A percentile compares a stretch with the other conserved stretches of the same genome.
These are phyloP conservation scores for Paraphoma chrysanthemicola DNA, from an alignment of 2,329 filamentous ascomycete species.

Conservation along the genomic window DNA sequence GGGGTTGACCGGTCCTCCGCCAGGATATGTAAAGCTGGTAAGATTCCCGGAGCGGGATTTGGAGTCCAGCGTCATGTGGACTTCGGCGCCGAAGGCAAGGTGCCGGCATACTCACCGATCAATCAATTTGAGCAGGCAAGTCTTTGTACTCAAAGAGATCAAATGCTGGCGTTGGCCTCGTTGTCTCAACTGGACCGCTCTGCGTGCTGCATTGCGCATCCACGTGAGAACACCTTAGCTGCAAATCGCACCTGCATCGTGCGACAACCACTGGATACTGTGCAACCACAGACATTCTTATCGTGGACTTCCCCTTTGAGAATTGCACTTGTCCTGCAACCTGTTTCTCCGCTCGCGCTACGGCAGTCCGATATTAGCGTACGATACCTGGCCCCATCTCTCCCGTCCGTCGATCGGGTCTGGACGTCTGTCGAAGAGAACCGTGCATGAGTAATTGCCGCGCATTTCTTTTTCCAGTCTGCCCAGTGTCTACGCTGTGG, in stretches of 20 bases:
- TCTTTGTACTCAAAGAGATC: slow-evolving; percentile 3
- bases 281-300: slow-evolving; percentile 10
- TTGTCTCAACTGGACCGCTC: not conserved
- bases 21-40: not conserved
- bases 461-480: not conserved
- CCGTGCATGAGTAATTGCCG: not conserved
- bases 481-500: not conserved
- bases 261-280: slow-evolving; percentile 14
- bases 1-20: not conserved
- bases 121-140: not conserved
- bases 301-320: slow-evolving; percentile 24
- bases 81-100: not conserved
- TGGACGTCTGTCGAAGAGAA: not conserved
- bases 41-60: not conserved
- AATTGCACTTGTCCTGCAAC: slow-evolving; percentile 1
- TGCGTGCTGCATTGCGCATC: not conserved
- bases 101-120: not conserved
- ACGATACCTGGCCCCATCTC: not conserved
- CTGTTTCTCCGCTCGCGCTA: not conserved
- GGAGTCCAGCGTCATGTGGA: not conserved
- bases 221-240: not conserved
- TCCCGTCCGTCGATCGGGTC: not conserved
- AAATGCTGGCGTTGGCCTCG: too few relatives aligned
- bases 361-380: not conserved
- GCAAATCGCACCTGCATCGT: slow-evolving; percentile 28